A percentile compares a stretch with the other conserved stretches of the same genome.
Evolutionary conservation across 2,329 filamentous ascomycete species (phyloP).

Genomic region (Exophiala lecanii-corni): DNA sequence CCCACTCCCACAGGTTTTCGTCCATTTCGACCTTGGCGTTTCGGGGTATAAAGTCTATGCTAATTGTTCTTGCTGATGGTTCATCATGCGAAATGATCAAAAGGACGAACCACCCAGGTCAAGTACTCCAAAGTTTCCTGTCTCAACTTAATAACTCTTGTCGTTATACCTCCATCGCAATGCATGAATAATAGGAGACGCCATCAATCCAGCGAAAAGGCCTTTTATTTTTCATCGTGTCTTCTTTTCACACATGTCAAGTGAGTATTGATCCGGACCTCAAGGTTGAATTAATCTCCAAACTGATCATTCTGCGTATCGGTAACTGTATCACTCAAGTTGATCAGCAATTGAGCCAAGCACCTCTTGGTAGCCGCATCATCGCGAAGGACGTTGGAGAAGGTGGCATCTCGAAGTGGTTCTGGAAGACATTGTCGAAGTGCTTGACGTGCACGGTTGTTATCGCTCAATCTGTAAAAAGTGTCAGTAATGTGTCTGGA

Average conservation of each 20-base stretch:
- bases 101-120: no score
- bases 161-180: neutral
- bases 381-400: slow-evolving; percentile 91
- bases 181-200: neutral
- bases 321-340: slow-evolving; percentile 83
- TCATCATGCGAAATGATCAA: no score
- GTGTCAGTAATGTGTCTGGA: slow-evolving; percentile 7
- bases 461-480: slow-evolving; percentile 75
- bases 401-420: slow-evolving; percentile 96
- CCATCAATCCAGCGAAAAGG: neutral
- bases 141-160: neutral
- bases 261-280: no score
- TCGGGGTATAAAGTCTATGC: no score
- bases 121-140: neutral
- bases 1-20: no score
- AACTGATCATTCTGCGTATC: slow-evolving; percentile 35
- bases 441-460: slow-evolving; percentile 89
- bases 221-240: no score
- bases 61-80: no score
- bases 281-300: slow-evolving; percentile 21
- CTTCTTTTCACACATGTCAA: no score
- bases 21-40: no score
- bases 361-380: slow-evolving; percentile 97
- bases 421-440: slow-evolving; percentile 94
- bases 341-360: slow-evolving; percentile 93